These are phyloP conservation scores for Diaporthe ilicicola DNA, from an alignment of 2,329 filamentous ascomycete species.

Conservation along the genomic window DNA sequence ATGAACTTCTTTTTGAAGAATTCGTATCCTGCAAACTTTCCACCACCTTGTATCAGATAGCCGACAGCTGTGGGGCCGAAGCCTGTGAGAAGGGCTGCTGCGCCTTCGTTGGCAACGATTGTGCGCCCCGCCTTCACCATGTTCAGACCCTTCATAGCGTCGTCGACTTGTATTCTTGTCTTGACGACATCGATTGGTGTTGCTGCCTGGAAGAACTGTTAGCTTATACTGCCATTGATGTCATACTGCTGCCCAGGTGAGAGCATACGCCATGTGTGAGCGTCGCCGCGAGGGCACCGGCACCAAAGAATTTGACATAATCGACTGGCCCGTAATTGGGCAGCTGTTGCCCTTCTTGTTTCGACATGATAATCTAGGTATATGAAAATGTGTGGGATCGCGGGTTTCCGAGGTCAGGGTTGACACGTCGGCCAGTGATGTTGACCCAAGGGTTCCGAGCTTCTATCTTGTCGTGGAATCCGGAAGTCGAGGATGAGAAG, in stretches of 20 bases:
- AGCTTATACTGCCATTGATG: neutral
- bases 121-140: constrained; percentile 81
- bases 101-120: constrained; percentile 82
- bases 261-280: constrained; percentile 58
- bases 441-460: neutral
- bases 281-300: constrained; percentile 61
- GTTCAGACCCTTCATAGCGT: constrained; percentile 83
- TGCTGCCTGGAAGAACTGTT: constrained; percentile 49
- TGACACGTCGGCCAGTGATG: neutral
- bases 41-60: constrained; percentile 89
- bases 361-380: constrained; percentile 9
- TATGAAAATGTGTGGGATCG: neutral
- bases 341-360: constrained; percentile 40
- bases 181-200: constrained; percentile 77
- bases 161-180: constrained; percentile 91
- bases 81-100: constrained; percentile 81
- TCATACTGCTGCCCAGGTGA: neutral
- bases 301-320: constrained; percentile 62
- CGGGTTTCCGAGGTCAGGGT: neutral
- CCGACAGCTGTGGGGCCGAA: constrained; percentile 86
- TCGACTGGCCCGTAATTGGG: constrained; percentile 53
- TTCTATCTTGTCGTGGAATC: neutral
- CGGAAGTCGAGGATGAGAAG: neutral
- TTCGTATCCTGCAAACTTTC: constrained; percentile 93
- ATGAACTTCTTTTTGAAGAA: constrained; percentile 93